Conservation (phyloP, 2,329 filamentous ascomycete species). For the Fusarium tricinctum region DNA sequence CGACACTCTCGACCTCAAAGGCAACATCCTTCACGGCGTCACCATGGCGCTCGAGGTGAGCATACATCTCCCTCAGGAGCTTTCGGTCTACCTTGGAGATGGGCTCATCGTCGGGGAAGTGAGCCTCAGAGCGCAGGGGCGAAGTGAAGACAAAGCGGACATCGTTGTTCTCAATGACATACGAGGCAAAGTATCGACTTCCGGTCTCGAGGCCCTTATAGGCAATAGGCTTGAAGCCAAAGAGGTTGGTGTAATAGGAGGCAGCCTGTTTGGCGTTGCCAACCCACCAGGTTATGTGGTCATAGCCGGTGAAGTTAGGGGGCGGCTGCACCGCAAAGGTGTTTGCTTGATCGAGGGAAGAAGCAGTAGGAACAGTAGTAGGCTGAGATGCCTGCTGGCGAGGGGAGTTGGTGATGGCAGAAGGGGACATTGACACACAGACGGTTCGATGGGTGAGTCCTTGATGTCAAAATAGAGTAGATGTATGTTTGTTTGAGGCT, state of each 20-base stretch:
- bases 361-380: conserved; percentile 50
- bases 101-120: conserved; percentile 70
- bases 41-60: conserved; percentile 87
- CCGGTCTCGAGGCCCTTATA: conserved; percentile 92
- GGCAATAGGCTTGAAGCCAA: conserved; percentile 86
- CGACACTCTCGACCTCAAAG: conserved; percentile 92
- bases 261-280: conserved; percentile 97
- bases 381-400: conserved; percentile 59
- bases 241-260: conserved; percentile 86
- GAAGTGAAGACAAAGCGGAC: conserved; percentile 89
- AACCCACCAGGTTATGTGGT: conserved; percentile 96
- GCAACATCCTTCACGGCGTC: conserved; percentile 96
- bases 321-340: conserved; percentile 65
- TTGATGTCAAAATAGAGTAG: conserved; percentile 22
- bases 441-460: conserved; percentile 27
- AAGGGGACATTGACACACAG: conserved; percentile 68
- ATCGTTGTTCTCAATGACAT: conserved; percentile 82
- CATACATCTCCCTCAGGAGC: conserved; percentile 81
- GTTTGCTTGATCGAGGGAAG: conserved; percentile 56
- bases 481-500: conserved; percentile 16
- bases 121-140: conserved; percentile 74
- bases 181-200: conserved; percentile 82
- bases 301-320: conserved; percentile 82
- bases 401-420: conserved; percentile 67
- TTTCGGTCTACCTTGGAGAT: conserved; percentile 74